These are phyloP conservation scores for Cystobasidiopsis lactophilus DNA, from an alignment of 768 basidiomycete species.

Conservation along the genomic window DNA sequence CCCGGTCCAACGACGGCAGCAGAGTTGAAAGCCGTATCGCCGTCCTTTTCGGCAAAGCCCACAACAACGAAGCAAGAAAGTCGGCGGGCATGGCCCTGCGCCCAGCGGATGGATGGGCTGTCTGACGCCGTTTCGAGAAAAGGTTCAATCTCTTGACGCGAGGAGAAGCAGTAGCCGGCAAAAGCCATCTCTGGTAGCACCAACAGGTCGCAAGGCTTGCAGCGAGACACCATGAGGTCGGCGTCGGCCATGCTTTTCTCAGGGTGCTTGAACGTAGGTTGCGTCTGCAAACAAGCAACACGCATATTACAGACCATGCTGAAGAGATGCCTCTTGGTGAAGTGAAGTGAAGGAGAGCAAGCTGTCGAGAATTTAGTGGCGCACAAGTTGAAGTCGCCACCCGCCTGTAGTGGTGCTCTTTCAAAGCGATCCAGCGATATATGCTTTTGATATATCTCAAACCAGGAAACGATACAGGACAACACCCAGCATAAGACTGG, in stretches of 20 bases:
- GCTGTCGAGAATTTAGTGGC: too few species aligned
- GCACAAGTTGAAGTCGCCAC: too few species aligned
- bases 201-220: slow-evolving; percentile 10
- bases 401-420: too few species aligned
- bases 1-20: slow-evolving; percentile 5
- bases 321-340: neutral
- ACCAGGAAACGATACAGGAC: too few species aligned
- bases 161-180: slow-evolving; percentile 17
- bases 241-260: neutral
- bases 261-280: neutral
- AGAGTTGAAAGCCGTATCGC: slow-evolving; percentile 7
- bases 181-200: slow-evolving; percentile 19
- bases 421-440: too few species aligned
- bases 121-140: slow-evolving; percentile 6
- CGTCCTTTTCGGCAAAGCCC: slow-evolving; percentile 9
- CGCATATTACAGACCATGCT: neutral
- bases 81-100: slow-evolving; percentile 8
- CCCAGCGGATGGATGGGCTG: slow-evolving; percentile 10
- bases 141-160: slow-evolving; percentile 9
- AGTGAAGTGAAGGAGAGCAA: neutral
- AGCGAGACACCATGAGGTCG: neutral
- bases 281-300: neutral
- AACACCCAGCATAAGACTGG: too few species aligned
- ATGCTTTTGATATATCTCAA: too few species aligned
- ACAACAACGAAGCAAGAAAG: neutral